Evolutionary conservation across 2,329 filamentous ascomycete genomes (phyloP).

Genomic region (Colletotrichum lupini): DNA sequence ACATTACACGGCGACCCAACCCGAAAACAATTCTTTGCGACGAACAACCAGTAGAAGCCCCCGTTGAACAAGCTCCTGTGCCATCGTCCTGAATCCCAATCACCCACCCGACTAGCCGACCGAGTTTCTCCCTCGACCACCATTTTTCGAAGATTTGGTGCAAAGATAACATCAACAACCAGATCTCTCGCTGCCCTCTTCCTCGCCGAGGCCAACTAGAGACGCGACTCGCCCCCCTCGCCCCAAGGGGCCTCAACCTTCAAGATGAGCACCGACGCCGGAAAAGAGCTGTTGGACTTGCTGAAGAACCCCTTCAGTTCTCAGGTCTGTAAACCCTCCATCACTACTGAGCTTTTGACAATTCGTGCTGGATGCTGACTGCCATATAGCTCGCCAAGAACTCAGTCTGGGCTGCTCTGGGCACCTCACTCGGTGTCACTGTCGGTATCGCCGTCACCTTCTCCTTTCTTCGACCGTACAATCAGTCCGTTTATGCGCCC

Average conservation of each 20-base stretch:
- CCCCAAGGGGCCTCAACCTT: constrained; percentile 26
- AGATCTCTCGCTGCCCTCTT: neutral
- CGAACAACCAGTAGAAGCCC: neutral
- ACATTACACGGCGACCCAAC: neutral
- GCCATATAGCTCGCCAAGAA: constrained; percentile 55
- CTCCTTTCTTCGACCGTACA: constrained; percentile 90
- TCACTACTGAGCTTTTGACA: no score
- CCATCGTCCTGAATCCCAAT: neutral
- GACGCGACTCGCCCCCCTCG: constrained; percentile 18
- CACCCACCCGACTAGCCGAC: neutral
- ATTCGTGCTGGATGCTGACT: neutral
- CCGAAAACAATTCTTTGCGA: constrained; percentile 7
- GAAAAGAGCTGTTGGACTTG: constrained; percentile 58
- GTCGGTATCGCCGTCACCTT: constrained; percentile 81
- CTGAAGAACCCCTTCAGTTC: constrained; percentile 62
- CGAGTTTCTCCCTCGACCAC: neutral
- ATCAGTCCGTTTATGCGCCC: constrained; percentile 92
- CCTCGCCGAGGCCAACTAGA: neutral
- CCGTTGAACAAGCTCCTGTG: neutral
- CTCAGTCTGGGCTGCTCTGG: constrained; percentile 83
- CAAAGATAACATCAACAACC: constrained; percentile 23
- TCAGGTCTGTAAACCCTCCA: constrained; percentile 48
- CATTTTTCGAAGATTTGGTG: neutral
- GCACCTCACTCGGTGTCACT: constrained; percentile 82
- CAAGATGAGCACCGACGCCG: constrained; percentile 43